A percentile compares a stretch with the other conserved stretches of the same genome.
These are phyloP conservation scores for Medicago arabica DNA, from an alignment of 306 rosid genomes.

Conservation along the genomic window DNA sequence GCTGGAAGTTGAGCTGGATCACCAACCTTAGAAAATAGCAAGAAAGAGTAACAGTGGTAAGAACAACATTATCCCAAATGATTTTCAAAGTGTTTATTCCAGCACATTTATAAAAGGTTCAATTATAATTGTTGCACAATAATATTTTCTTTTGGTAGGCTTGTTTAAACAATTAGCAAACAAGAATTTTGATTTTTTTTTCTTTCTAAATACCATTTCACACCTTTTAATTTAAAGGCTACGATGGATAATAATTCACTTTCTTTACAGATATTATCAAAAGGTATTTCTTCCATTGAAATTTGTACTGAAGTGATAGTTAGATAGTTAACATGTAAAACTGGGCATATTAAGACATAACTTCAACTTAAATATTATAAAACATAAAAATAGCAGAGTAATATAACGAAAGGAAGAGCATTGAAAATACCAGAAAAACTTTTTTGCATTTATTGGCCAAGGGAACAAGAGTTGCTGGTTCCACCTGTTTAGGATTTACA, in stretches of 20 bases:
- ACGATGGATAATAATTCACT: slow-evolving; percentile 3
- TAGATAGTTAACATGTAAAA: slow-evolving; percentile 24
- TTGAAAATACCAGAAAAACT: slow-evolving; percentile 79
- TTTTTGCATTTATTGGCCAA: slow-evolving; percentile 92
- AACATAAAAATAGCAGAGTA: slow-evolving; percentile 18
- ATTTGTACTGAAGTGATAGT: slow-evolving; percentile 18
- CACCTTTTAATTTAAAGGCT: slow-evolving; percentile 8
- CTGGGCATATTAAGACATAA: slow-evolving; percentile 9
- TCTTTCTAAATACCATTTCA: slow-evolving; percentile 25
- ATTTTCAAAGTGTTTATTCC: slow-evolving; percentile 12
- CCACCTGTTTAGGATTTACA: slow-evolving; percentile 64
- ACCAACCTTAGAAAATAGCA: slow-evolving; percentile 63
- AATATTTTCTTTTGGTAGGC: slow-evolving; percentile 4
- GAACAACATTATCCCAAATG: slow-evolving; percentile 20
- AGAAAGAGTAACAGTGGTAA: slow-evolving; percentile 17
- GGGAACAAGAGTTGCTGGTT: slow-evolving; percentile 92
- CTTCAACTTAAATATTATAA: slow-evolving; percentile 30
- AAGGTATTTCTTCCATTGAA: slow-evolving; percentile 24
- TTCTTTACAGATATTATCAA: slow-evolving; percentile 22
- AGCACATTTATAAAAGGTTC: slow-evolving; percentile 15
- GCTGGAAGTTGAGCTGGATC: slow-evolving; percentile 99
- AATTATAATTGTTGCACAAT: slow-evolving; percentile 25
- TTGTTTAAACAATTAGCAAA: slow-evolving; percentile 24
- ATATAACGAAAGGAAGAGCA: slow-evolving; percentile 30
- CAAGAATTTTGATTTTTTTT: slow-evolving; percentile 30